These are phyloP conservation scores for Blastobotrys malaysiensis DNA, from an alignment of 1,139 yeast species.

Conservation along the genomic window DNA sequence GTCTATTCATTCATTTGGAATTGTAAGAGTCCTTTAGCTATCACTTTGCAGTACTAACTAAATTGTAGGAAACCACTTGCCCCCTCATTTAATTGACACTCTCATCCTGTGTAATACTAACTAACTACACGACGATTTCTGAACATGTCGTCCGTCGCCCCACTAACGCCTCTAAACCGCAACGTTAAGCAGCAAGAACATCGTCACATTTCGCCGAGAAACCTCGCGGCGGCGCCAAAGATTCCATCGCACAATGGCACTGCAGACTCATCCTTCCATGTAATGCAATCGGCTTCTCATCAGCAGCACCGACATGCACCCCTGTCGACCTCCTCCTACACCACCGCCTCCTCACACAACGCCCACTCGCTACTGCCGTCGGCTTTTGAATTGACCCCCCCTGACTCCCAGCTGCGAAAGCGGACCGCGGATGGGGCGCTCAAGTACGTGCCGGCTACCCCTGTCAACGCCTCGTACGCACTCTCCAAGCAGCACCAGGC, in stretches of 20 bases:
- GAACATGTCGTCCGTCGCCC: slow-evolving; percentile 12
- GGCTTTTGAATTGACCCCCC: slow-evolving; percentile 28
- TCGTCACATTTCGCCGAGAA: background rate
- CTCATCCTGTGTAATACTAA: background rate
- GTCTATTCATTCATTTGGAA: background rate
- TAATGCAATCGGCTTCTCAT: background rate
- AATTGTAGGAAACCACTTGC: background rate
- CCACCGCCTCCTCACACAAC: background rate
- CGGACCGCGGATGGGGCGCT: background rate
- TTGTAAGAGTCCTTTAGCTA: background rate
- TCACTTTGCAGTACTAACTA: background rate
- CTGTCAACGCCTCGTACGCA: slow-evolving; percentile 1
- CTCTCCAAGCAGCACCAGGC: background rate
- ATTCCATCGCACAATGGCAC: background rate
- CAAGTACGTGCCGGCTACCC: background rate
- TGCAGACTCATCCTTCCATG: background rate
- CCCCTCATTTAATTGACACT: no score
- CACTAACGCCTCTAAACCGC: slow-evolving; percentile 9
- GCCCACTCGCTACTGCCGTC: slow-evolving; percentile 23
- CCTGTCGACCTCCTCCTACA: background rate
- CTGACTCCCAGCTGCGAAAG: slow-evolving; percentile 23
- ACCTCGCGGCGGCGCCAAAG: background rate
- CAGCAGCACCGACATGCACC: background rate
- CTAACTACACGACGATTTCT: no score
- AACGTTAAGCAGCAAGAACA: background rate